A percentile compares a stretch with the other conserved stretches of the same genome.
Conservation (phyloP, 2,329 filamentous ascomycete species). For the Beauveria varroae region DNA sequence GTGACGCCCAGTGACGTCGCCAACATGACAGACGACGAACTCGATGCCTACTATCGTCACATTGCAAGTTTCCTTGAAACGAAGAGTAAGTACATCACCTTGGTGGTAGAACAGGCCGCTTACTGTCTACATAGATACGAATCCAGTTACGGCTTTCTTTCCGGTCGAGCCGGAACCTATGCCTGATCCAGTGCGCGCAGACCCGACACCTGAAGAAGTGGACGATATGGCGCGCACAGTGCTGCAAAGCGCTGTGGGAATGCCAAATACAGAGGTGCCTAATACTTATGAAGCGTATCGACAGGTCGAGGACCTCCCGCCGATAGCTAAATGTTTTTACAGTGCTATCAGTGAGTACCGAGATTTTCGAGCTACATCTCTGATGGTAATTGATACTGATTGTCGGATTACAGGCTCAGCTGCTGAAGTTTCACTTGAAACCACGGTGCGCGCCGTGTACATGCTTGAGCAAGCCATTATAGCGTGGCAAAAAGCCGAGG, state of each 20-base stretch:
- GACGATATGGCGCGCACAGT: conserved; percentile 17
- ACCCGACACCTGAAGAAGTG: conserved; percentile 20
- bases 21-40: conserved; percentile 48
- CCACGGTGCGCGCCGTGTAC: conserved; percentile 29
- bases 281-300: conserved; percentile 24
- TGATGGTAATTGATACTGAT: conserved; percentile 9
- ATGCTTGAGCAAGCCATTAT: conserved; percentile 30
- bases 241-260: conserved; percentile 14
- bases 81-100: conserved; percentile 21
- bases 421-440: conserved; percentile 27
- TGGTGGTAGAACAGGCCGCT: not conserved
- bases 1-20: conserved; percentile 56
- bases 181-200: conserved; percentile 13
- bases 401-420: conserved; percentile 19
- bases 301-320: conserved; percentile 24
- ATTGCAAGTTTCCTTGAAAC: conserved; percentile 25
- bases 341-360: conserved; percentile 23
- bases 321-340: conserved; percentile 25
- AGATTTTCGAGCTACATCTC: not conserved
- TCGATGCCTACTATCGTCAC: conserved; percentile 57
- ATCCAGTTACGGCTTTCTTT: conserved; percentile 27
- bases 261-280: not conserved
- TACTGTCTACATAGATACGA: conserved; percentile 17
- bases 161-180: conserved; percentile 20
- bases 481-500: conserved; percentile 23